Percentiles rank a stretch among this genome's conserved stretches.
Evolutionary conservation across 257 asterid species (phyloP).

Genomic region (Gentiana macrophylla): DNA sequence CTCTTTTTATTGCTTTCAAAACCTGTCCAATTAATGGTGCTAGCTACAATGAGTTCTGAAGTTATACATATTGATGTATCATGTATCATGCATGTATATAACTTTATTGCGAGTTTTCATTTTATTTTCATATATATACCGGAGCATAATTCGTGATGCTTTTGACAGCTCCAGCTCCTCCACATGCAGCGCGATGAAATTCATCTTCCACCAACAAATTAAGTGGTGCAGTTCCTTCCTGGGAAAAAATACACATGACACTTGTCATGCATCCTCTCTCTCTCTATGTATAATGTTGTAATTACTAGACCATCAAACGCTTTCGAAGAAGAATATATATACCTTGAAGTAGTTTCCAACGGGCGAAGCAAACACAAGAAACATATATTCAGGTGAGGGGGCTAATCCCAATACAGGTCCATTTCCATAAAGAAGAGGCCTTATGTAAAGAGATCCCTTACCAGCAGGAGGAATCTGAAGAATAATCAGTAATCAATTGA

Average conservation of each 20-base stretch:
- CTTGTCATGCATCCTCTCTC: too few relatives aligned
- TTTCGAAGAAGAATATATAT: neutral
- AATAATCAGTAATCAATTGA: slow-evolving; percentile 5
- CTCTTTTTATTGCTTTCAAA: slow-evolving; percentile 41
- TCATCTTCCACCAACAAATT: slow-evolving; percentile 55
- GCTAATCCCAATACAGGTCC: slow-evolving; percentile 68
- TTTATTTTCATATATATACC: slow-evolving; percentile 18
- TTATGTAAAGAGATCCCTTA: slow-evolving; percentile 63
- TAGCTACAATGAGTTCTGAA: neutral
- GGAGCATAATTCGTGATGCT: slow-evolving; percentile 81
- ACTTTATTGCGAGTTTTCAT: neutral
- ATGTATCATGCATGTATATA: neutral
- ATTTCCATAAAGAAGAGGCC: slow-evolving; percentile 76
- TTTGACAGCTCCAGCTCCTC: slow-evolving; percentile 75
- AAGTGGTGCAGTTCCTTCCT: slow-evolving; percentile 48
- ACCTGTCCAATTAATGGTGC: slow-evolving; percentile 25
- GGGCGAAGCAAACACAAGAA: slow-evolving; percentile 66
- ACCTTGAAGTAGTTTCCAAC: slow-evolving; percentile 91
- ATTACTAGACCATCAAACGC: neutral
- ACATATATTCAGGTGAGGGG: slow-evolving; percentile 65
- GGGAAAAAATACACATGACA: neutral
- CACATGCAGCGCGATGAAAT: slow-evolving; percentile 57
- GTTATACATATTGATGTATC: too few relatives aligned
- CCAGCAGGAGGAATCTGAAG: slow-evolving; percentile 82
- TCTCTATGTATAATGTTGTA: neutral